phyloP scores from a whole-genome alignment of 2,329 filamentous ascomycete species.

The Monilinia vaccinii-corymbosi region DNA sequence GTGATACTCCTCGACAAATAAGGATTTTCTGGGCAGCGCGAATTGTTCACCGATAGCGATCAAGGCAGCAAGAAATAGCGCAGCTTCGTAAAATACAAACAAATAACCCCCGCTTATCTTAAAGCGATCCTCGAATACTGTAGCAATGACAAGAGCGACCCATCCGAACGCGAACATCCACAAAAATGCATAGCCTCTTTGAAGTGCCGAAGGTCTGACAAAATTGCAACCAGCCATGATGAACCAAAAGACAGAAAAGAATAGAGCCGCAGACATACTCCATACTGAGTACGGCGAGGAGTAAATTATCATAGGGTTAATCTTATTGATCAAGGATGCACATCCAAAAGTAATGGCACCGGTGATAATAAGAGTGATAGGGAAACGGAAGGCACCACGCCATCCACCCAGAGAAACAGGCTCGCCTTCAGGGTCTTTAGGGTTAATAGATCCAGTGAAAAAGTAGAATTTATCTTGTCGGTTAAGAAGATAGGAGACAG shows the following conservation, averaged over 20 bases:
- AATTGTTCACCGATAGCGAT: conserved; percentile 76
- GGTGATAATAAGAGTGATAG: conserved; percentile 62
- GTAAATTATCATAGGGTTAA: conserved; percentile 88
- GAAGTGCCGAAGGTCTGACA: conserved; percentile 75
- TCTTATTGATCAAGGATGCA: conserved; percentile 66
- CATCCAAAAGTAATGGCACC: conserved; percentile 60
- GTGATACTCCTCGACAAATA: conserved; percentile 53
- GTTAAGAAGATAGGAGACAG: conserved; percentile 59
- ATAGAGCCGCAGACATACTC: conserved; percentile 77
- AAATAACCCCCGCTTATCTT: conserved; percentile 71
- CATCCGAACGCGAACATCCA: conserved; percentile 79
- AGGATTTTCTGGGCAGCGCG: conserved; percentile 60
- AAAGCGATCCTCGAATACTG: conserved; percentile 67
- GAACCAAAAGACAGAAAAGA: conserved; percentile 76
- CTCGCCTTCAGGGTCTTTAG: conserved; percentile 52
- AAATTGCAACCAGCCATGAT: conserved; percentile 70
- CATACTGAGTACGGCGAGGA: conserved; percentile 81
- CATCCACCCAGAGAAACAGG: conserved; percentile 61
- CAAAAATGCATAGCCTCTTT: conserved; percentile 68
- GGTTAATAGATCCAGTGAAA: conserved; percentile 54
- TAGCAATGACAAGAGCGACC: conserved; percentile 59
- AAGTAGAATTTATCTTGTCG: conserved; percentile 79
- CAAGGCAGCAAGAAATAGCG: conserved; percentile 63
- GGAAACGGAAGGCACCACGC: conserved; percentile 77
- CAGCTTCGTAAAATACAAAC: conserved; percentile 69